Evolutionary conservation across 1,284 basidiomycete species (phyloP), one percentile per base, ranked within the genome.

Genomic region (Boletus hoseneyae): DNA sequence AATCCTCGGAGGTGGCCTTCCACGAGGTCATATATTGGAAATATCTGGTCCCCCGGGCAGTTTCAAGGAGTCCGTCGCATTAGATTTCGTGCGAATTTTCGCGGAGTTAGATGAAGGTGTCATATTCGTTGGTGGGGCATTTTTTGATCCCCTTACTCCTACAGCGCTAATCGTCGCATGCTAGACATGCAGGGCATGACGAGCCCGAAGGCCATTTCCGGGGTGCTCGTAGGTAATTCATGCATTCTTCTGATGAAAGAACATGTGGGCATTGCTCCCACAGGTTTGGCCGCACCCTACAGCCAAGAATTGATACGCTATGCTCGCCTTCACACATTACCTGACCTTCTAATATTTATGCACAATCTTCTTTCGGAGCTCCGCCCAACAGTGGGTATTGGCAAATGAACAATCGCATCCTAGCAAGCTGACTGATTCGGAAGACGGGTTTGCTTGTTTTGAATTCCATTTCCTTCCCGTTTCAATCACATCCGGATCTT

Each of bases 11-110:
- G 84, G 83, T 35, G 86, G 86, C 12, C 63, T 89, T 42, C 67
- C 69, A 44, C 72, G 71, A 52, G 83, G 85, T 10, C 73, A 77
- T 53, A 73, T 87, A 52, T 70, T 89, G 32, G 86, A 89, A 67
- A 69, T 89, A 58, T 85, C 83, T 40, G 86, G 87, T 1, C 83
- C 86, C 33, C 87, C 87, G 1, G 87, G 87, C 37, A 76, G 77
- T 42, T 75, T 77, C 11, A 88, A 85, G 58, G 83, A 84, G 52
- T 58, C 58, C 3, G 57, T 86, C 3, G 76, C 77, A 3, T 62
- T 76, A 10, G 71, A 75, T 47, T 72, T 85, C 43, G 72, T 77
- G 15, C 62, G 66, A 34, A 72, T 66, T 6, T 80, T 82, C 51
- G 65, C 78, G 4, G 64, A 74, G 50, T 61, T 66, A 10, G 69